Evolutionary conservation across 2,329 filamentous ascomycete species (phyloP), one percentile per base, ranked within the genome.

Genomic region (Aspergillus ochraceoroseus): DNA sequence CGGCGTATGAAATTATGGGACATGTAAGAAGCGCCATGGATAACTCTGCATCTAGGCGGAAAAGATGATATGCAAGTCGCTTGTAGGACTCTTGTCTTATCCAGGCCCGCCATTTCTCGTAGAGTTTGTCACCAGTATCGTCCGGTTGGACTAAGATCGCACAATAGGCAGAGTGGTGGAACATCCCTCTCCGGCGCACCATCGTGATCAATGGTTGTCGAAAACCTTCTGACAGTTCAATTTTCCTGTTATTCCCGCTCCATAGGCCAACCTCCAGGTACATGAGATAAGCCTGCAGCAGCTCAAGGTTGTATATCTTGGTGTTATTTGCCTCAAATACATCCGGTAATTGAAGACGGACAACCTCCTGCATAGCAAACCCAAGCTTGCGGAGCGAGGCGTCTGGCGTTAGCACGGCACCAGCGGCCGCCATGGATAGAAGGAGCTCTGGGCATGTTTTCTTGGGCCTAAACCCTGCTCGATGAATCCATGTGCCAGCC

Each of bases 211-310:
- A 41, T 0, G 63, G 60, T 19, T 62, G 56, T 18, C 65, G 50
- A 35, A 66, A 65, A 19, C 59, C 61, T 32, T 68, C 65, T 3
- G 63, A 59, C n/a, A 68, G 64, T 34, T 68, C 65, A 4, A 67
- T 59, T 19, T 67, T 68, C 1, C 65, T 53, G 8, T 54, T 58
- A 9, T 61, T 53, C 1, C 65, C 65, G 31, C 63, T 65, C 65
- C 65, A 68, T 0, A 68, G 32, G 12, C 52, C 54, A 9, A 60
- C 48, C n/a, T 66, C 56, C 1, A 67, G 51, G 8, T 40, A 51
- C 7, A 68, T 54, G n/a, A 62, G 49, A 25, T 56, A 66, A 1
- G 59, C 59, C 38, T 67, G 64, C 0, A 56, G 49, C 0, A 61
- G 46, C 5, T 62, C 52, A 1, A 67, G 49, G 6, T 65, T 53